Conservation (phyloP, 164 flowering plant species). For the Magnolia changhungtana region DNA sequence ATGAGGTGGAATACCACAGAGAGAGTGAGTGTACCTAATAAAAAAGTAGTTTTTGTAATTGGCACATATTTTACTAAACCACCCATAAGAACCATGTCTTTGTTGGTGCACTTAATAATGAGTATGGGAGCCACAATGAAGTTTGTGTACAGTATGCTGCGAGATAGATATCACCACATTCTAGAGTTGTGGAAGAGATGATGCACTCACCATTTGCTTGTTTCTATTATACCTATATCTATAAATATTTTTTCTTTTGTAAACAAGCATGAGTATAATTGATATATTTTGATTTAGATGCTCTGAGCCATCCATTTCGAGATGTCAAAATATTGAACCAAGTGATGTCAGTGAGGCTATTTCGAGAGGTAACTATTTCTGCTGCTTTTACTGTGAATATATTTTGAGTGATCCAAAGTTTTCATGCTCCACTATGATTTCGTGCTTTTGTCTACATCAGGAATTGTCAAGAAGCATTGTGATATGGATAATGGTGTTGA, state of each 20-base stretch:
- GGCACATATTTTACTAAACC: no score
- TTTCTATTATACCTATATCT: no score
- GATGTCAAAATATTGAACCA: slow-evolving; percentile 31
- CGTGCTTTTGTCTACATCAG: background rate
- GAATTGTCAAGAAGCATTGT: background rate
- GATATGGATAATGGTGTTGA: slow-evolving; percentile 11
- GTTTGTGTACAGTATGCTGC: no score
- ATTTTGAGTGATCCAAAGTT: background rate
- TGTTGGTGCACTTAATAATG: no score
- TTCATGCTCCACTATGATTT: background rate
- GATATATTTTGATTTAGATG: slow-evolving; percentile 19
- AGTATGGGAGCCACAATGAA: no score
- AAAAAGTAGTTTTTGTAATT: no score
- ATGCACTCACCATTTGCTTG: background rate
- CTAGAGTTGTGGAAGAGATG: background rate
- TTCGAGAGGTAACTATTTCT: slow-evolving; percentile 31
- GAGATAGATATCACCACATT: no score
- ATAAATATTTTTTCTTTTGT: background rate
- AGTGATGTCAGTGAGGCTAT: slow-evolving; percentile 35
- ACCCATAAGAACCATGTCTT: no score
- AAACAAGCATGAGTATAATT: background rate
- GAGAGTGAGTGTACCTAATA: no score
- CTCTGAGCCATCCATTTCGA: slow-evolving; percentile 19
- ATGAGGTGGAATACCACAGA: no score
- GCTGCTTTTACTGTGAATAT: background rate